phyloP scores from a whole-genome alignment of 2,329 filamentous ascomycete species.

The Diaporthe helianthi region DNA sequence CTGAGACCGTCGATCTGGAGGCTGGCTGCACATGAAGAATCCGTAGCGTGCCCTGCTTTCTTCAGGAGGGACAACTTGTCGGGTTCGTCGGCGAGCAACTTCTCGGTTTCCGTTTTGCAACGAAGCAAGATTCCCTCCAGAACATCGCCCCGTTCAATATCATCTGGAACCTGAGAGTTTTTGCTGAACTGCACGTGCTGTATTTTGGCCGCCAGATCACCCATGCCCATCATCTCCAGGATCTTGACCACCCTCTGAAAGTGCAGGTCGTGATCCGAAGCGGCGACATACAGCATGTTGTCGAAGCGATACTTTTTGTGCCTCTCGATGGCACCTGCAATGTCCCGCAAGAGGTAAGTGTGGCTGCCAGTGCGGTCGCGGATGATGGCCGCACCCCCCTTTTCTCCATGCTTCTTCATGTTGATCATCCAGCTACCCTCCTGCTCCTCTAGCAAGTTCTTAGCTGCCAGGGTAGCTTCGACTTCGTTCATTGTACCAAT shows the following conservation, averaged over 20 bases:
- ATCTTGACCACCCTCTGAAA: slow-evolving; percentile 45
- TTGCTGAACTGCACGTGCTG: slow-evolving; percentile 55
- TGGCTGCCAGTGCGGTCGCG: slow-evolving; percentile 69
- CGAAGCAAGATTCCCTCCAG: slow-evolving; percentile 40
- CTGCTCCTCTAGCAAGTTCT: slow-evolving; percentile 67
- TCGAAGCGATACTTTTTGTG: slow-evolving; percentile 55
- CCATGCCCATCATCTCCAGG: slow-evolving; percentile 46
- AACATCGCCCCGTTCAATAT: neutral
- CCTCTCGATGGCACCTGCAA: slow-evolving; percentile 70
- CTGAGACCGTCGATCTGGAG: slow-evolving; percentile 80
- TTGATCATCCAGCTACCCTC: slow-evolving; percentile 74
- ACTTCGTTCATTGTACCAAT: slow-evolving; percentile 63
- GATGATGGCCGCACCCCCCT: slow-evolving; percentile 72
- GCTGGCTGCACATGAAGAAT: slow-evolving; percentile 65
- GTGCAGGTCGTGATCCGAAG: slow-evolving; percentile 45
- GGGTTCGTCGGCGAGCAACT: neutral
- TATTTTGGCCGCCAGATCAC: slow-evolving; percentile 44
- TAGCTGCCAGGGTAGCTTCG: slow-evolving; percentile 63
- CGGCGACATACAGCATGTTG: slow-evolving; percentile 51
- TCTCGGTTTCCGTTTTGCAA: slow-evolving; percentile 49
- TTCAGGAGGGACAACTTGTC: neutral
- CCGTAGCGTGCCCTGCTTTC: neutral
- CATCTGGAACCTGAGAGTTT: slow-evolving; percentile 9
- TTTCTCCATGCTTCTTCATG: slow-evolving; percentile 70
- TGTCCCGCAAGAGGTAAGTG: slow-evolving; percentile 73